Conservation (phyloP, 352 stramenopile species). For the Elongisporangium senticosum region DNA sequence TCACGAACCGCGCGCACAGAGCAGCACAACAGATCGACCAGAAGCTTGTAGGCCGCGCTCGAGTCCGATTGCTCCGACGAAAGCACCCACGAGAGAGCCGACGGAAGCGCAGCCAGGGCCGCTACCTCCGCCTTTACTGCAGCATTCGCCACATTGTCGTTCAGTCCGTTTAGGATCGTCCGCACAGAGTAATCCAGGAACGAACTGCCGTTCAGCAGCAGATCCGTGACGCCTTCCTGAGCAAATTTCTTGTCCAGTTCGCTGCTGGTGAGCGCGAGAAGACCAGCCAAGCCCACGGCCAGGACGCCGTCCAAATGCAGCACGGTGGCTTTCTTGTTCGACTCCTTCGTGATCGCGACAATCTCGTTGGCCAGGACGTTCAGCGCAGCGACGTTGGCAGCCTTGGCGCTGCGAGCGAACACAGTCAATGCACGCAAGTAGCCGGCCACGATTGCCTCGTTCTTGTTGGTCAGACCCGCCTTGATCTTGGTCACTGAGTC, state of each 20-base stretch:
- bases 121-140: constrained; percentile 47
- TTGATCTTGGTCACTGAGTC: constrained; percentile 38
- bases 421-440: constrained; percentile 58
- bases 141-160: constrained; percentile 14
- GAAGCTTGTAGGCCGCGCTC: constrained; percentile 39
- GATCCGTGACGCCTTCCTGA: constrained; percentile 34
- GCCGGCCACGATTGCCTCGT: constrained; percentile 54
- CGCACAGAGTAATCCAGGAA: constrained; percentile 50
- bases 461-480: constrained; percentile 65
- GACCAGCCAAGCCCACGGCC: constrained; percentile 52
- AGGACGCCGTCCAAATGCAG: constrained; percentile 73
- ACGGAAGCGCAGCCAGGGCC: constrained; percentile 40
- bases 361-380: constrained; percentile 44
- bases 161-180: constrained; percentile 25
- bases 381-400: constrained; percentile 16
- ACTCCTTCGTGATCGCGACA: constrained; percentile 45
- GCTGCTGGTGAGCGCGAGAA: constrained; percentile 49
- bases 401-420: constrained; percentile 27
- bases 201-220: constrained; percentile 37
- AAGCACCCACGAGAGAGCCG: constrained; percentile 62
- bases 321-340: constrained; percentile 76
- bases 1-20: constrained; percentile 43
- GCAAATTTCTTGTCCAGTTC: constrained; percentile 54
- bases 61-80: constrained; percentile 51
- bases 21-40: constrained; percentile 57